These are phyloP conservation scores for Aphanomyces euteiches DNA, from an alignment of 352 stramenopile species.

Conservation along the genomic window DNA sequence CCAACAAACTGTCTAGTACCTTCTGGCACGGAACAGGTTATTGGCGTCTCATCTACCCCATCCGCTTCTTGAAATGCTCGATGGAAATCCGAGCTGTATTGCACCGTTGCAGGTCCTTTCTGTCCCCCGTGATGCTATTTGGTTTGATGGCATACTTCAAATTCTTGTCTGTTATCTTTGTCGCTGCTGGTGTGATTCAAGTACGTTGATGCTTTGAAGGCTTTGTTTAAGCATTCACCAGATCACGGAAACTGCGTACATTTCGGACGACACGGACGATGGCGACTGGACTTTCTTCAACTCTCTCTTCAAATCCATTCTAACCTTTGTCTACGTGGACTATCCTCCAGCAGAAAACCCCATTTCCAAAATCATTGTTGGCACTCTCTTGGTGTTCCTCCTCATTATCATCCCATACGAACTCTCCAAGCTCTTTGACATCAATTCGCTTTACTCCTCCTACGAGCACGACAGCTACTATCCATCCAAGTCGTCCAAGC, in stretches of 20 bases:
- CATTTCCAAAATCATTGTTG: conserved; percentile 75
- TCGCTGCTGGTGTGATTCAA: conserved; percentile 78
- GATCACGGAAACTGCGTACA: conserved; percentile 77
- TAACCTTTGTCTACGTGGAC: conserved; percentile 83
- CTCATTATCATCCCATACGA: conserved; percentile 84
- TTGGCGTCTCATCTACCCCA: conserved; percentile 76
- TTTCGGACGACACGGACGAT: conserved; percentile 43
- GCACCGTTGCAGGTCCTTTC: conserved; percentile 62
- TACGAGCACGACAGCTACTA: conserved; percentile 76
- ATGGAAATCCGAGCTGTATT: conserved; percentile 65
- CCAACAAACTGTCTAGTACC: conserved; percentile 40
- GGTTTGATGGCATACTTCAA: conserved; percentile 78
- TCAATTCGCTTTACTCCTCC: conserved; percentile 65
- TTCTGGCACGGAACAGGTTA: conserved; percentile 69
- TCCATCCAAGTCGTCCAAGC: conserved; percentile 48
- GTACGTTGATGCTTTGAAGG: not conserved
- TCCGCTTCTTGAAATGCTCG: conserved; percentile 79
- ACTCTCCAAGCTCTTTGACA: conserved; percentile 70
- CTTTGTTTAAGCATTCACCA: not conserved
- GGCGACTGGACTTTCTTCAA: conserved; percentile 88
- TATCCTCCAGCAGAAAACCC: conserved; percentile 73
- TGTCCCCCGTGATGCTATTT: conserved; percentile 74
- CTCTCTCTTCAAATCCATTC: conserved; percentile 83
- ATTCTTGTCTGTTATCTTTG: conserved; percentile 68
- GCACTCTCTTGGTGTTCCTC: conserved; percentile 71